A percentile compares a stretch with the other conserved stretches of the same genome.
Evolutionary conservation across 495 filamentous ascomycete genomes (phyloP).

Genomic region (Penicillium verhagenii): DNA sequence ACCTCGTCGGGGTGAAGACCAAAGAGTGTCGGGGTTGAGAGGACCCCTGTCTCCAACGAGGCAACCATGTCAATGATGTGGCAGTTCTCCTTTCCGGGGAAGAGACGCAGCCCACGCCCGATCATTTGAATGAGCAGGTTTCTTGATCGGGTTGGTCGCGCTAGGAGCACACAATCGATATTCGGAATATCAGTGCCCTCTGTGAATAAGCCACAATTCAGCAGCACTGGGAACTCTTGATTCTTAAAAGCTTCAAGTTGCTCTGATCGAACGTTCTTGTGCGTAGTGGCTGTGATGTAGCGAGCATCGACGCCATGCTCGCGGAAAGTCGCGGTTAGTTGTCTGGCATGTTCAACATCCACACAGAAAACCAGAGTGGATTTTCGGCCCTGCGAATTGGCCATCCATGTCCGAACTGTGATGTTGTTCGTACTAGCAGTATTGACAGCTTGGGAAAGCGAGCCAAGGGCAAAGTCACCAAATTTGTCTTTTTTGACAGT

Average conservation of each 20-base stretch:
- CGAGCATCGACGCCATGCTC: conserved; percentile 75
- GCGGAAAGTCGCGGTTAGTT: conserved; percentile 73
- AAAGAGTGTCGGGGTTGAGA: conserved; percentile 89
- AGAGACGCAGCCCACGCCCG: conserved; percentile 82
- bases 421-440: conserved; percentile 74
- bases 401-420: conserved; percentile 79
- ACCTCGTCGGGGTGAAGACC: conserved; percentile 86
- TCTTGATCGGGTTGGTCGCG: conserved; percentile 82
- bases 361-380: conserved; percentile 94
- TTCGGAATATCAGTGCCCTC: conserved; percentile 98
- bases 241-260: conserved; percentile 70
- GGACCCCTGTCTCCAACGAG: conserved; percentile 72
- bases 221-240: conserved; percentile 77
- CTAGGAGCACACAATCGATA: conserved; percentile 89
- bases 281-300: conserved; percentile 78
- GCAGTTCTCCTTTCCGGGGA: conserved; percentile 79
- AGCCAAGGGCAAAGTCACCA: conserved; percentile 75
- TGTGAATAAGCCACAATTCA: conserved; percentile 96
- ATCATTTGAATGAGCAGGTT: conserved; percentile 98
- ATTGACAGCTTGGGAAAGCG: conserved; percentile 79
- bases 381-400: conserved; percentile 66
- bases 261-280: conserved; percentile 59
- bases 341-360: conserved; percentile 74
- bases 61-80: conserved; percentile 97
- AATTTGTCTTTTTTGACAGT: conserved; percentile 59